Evolutionary conservation across 129 eudicot genomes (phyloP), one percentile per base, ranked within the genome.

Genomic region (Gnaphalium uliginosum): DNA sequence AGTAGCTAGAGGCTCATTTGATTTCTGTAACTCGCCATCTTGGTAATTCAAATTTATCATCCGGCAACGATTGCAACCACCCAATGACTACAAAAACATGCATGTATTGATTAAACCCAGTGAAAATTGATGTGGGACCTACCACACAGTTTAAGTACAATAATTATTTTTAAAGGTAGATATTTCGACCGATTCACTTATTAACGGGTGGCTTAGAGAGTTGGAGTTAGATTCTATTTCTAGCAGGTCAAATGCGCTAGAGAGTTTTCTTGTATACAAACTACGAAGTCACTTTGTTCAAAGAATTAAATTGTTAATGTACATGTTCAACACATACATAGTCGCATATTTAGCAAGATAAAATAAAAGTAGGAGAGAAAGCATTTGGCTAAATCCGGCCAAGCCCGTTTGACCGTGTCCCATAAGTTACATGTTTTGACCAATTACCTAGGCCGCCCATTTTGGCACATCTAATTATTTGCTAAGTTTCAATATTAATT

Each of bases 51-150:
- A 61, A 78, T 93, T 93, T 73, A 93, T 88, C 98, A 93, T 90
- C 79, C 90, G 93, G 82, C 98, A 93, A 39, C 98, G 98, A 35
- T 93, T 93, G 87, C 98, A 93, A 43, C 97, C 97, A 6, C 98
- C 98, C 77, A 90, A 63, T 10, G 98, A 93, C 98, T 93, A 83
- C 83, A 85, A 46, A 27, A 51, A 78, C 18, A 17, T 9, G 39
- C 60, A 43, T 62, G 79, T 13, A n/a, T 13, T 3, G 41, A 62
- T 25, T 25, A 27, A 62, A 62, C 0, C 9, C 9, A 1, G 6
- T 18, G 11, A 54, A 54, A 54, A 54, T 6, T 54, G 60, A 1
- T 6, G 23, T 4, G 60, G 8, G 8, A 54, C 60, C 10, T 54
- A 21, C 10, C 60, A n/a, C 2, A 51, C 5, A 51, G 21, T 51